Percentiles rank a stretch among this genome's conserved stretches.
phyloP scores from a whole-genome alignment of 2,329 filamentous ascomycete genomes.

The Sclerotinia trifoliorum region DNA sequence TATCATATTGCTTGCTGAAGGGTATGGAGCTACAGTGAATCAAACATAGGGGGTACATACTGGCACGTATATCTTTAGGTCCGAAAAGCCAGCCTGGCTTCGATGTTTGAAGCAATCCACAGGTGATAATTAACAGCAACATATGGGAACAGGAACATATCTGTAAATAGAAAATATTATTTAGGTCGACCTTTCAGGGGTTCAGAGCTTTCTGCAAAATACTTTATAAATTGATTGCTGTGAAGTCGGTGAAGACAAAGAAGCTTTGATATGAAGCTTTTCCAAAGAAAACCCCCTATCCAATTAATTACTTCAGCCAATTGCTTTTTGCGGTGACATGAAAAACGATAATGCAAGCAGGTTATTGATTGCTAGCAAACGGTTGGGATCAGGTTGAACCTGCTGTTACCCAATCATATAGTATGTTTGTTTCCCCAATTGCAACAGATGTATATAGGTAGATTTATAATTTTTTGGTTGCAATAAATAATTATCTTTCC shows the following conservation, averaged over 20 bases:
- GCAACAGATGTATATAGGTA: neutral
- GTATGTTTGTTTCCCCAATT: too few relatives aligned
- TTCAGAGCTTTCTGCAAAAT: neutral
- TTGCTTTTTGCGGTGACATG: constrained; percentile 6
- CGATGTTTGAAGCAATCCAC: neutral
- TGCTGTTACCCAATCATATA: neutral
- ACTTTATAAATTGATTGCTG: neutral
- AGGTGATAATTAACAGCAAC: neutral
- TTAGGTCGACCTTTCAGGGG: constrained; percentile 1
- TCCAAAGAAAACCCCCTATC: neutral
- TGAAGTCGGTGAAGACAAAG: constrained; percentile 7
- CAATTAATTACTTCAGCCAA: neutral
- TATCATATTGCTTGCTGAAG: neutral
- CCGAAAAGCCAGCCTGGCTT: neutral
- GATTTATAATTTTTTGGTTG: neutral
- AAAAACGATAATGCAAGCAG: constrained; percentile 4
- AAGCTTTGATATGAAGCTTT: constrained; percentile 10
- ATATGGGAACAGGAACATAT: constrained; percentile 7
- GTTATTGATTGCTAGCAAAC: neutral
- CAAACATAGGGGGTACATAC: neutral
- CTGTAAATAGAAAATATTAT: constrained; percentile 19
- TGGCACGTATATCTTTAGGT: constrained; percentile 21
- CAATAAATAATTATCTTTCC: neutral
- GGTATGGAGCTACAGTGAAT: neutral
- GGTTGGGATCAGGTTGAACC: neutral